Percentiles rank a stretch among this genome's conserved stretches.
These are phyloP conservation scores for Achaetomiella virescens DNA, from an alignment of 495 filamentous ascomycete genomes.

Conservation along the genomic window DNA sequence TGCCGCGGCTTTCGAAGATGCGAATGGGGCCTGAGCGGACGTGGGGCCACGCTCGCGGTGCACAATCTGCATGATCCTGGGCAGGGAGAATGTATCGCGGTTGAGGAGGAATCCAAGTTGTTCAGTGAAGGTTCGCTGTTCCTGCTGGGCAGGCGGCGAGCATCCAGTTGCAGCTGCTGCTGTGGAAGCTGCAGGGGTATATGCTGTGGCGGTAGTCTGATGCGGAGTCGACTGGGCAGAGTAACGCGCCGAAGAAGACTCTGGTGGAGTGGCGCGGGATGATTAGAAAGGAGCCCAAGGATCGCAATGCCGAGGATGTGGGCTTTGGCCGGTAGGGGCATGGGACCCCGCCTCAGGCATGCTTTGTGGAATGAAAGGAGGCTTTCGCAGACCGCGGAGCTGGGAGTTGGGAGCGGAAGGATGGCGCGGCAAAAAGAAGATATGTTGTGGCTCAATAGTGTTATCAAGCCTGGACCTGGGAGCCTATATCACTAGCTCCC, in stretches of 20 bases:
- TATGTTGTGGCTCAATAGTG: too few relatives aligned
- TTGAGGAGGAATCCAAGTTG: slow-evolving; percentile 26
- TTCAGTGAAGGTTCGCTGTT: slow-evolving; percentile 34
- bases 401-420: too few relatives aligned
- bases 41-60: slow-evolving; percentile 29
- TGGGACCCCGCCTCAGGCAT: too few relatives aligned
- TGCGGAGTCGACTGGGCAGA: not conserved
- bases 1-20: slow-evolving; percentile 28
- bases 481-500: too few relatives aligned
- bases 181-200: slow-evolving; percentile 68
- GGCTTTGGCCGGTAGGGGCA: too few relatives aligned
- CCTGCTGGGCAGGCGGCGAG: slow-evolving; percentile 41
- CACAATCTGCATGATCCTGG: slow-evolving; percentile 39
- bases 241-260: not conserved
- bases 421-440: too few relatives aligned
- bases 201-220: slow-evolving; percentile 33
- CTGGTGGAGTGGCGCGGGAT: too few relatives aligned
- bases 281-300: too few relatives aligned
- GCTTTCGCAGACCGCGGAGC: too few relatives aligned
- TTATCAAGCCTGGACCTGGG: too few relatives aligned
- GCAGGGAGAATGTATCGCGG: slow-evolving; percentile 27
- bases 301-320: too few relatives aligned
- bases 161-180: slow-evolving; percentile 44
- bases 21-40: slow-evolving; percentile 18
- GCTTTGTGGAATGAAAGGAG: too few relatives aligned